Evolutionary conservation across 805 yeast genomes (phyloP).

Genomic region (Candida easanensis): DNA sequence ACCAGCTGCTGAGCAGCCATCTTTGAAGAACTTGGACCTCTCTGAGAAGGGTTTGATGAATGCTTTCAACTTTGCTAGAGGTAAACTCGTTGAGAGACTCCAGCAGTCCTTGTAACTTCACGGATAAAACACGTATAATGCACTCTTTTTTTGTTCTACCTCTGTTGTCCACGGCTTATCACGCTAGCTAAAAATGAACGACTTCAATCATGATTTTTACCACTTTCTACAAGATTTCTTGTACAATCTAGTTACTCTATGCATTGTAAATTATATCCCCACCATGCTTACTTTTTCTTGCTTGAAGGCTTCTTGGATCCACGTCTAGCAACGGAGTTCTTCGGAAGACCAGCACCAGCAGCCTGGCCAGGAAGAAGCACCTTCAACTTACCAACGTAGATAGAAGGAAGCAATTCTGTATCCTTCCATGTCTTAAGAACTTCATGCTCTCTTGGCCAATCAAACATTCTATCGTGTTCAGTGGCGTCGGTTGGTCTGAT

Average conservation of each 20-base stretch:
- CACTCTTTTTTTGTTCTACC: neutral
- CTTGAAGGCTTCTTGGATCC: conserved; percentile 11
- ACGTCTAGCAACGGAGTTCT: conserved; percentile 8
- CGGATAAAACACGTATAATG: conserved; percentile 11
- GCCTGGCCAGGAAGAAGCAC: conserved; percentile 52
- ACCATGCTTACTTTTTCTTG: conserved; percentile 7
- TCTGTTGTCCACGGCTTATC: neutral
- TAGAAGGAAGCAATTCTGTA: conserved; percentile 60
- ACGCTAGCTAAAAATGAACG: neutral
- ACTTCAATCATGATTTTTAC: neutral
- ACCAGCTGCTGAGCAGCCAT: conserved; percentile 62
- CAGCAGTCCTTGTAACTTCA: conserved; percentile 38
- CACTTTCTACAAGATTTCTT: neutral
- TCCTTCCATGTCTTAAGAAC: conserved; percentile 54
- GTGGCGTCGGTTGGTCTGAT: conserved; percentile 44
- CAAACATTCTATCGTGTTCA: conserved; percentile 46
- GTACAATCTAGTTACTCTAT: neutral
- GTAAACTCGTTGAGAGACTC: conserved; percentile 55
- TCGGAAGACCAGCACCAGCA: conserved; percentile 22
- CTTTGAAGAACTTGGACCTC: conserved; percentile 57
- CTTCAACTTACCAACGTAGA: conserved; percentile 73
- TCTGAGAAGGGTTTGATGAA: conserved; percentile 75
- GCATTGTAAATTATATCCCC: neutral
- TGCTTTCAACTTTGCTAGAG: conserved; percentile 86
- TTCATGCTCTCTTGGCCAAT: conserved; percentile 72